Base-by-base conservation (phyloP, 805 yeast genomes). In the Monosporozyma solicola region DNA sequence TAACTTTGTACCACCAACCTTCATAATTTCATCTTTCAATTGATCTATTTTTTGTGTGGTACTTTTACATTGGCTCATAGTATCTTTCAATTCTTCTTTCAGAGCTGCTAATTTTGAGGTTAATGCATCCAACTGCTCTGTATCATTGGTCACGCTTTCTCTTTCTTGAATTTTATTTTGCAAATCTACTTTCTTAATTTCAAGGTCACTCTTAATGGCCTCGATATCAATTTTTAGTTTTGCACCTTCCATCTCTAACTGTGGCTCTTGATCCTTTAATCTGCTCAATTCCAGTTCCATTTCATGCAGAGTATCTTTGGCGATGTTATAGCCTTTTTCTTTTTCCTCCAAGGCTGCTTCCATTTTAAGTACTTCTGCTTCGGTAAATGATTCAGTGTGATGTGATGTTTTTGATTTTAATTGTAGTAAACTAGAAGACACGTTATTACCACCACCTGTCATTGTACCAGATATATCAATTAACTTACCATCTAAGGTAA, bases 391-490 rank as follows among this genome's bases (percentile, higher is more conserved):
- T 11, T 54, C 51, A 13, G 77, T 66, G n/a, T 72, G 74, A 3
- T 65, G 57, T 1, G 49, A 51, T n/a, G 24, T 52, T 32, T 53
- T 59, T 37, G 73, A 64, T 43, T 77, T 70, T 54, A 62, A 49
- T 54, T 76, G 80, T 96, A 94, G 89, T 2, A 85, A 84, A 5
- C 98, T 99, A 50, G 78, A 78, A 16, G 79, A 76, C 8, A 76
- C 78, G 41, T 78, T 73, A 52, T 76, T 78, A 51, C 98, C 99
- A 70, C 99, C 99, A 61, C 99, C 99, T 48, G 95, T 82, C 84
- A 95, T 83, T 1, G 97, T 87, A 68, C 99, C 99, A 2, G 96
- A 86, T 15, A 84, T 82, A 61, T 91, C 97, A 53, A 94, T 92
- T 24, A 94, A 73, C 60, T 89, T 85, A 25, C 99, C 99, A 66